Conservation (phyloP, 371 early-diverging fungal species). For the Vittaforma corneae region DNA sequence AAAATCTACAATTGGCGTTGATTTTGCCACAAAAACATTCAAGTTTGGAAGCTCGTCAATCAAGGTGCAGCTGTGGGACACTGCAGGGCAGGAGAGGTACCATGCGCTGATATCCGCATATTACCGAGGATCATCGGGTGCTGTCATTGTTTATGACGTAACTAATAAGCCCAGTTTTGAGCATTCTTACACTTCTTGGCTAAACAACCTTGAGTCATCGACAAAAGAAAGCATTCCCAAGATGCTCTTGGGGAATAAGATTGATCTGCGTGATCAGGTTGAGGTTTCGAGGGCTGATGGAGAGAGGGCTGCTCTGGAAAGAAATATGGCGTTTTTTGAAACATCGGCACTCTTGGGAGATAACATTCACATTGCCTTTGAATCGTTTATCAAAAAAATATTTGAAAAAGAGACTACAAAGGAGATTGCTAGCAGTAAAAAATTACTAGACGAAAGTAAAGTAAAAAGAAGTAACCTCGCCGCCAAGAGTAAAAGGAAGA, state of each 20-base stretch:
- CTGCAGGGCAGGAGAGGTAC: slow-evolving; percentile 63
- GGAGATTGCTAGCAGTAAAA: too few relatives aligned
- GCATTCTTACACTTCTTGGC: slow-evolving; percentile 79
- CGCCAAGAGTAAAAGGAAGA: slow-evolving; percentile 20
- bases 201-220: slow-evolving; percentile 89
- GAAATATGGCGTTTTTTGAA: slow-evolving; percentile 71
- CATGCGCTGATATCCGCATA: slow-evolving; percentile 64
- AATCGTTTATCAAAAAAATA: slow-evolving; percentile 72
- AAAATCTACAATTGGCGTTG: slow-evolving; percentile 94
- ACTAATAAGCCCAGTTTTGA: slow-evolving; percentile 83
- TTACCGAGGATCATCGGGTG: slow-evolving; percentile 98
- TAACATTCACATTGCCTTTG: slow-evolving; percentile 79
- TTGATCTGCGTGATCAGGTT: slow-evolving; percentile 81
- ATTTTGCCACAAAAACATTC: slow-evolving; percentile 91
- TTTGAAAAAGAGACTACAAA: slow-evolving; percentile 42
- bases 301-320: slow-evolving; percentile 73
- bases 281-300: slow-evolving; percentile 90
- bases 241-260: slow-evolving; percentile 97
- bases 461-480: slow-evolving; percentile 6
- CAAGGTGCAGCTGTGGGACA: slow-evolving; percentile 99
- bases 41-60: slow-evolving; percentile 85
- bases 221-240: slow-evolving; percentile 90
- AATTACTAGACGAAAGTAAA: too few relatives aligned
- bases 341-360: slow-evolving; percentile 75
- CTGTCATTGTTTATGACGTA: slow-evolving; percentile 93